A percentile compares a stretch with the other conserved stretches of the same genome.
Conservation (phyloP, 2,329 filamentous ascomycete species). For the Alternaria gaisen region DNA sequence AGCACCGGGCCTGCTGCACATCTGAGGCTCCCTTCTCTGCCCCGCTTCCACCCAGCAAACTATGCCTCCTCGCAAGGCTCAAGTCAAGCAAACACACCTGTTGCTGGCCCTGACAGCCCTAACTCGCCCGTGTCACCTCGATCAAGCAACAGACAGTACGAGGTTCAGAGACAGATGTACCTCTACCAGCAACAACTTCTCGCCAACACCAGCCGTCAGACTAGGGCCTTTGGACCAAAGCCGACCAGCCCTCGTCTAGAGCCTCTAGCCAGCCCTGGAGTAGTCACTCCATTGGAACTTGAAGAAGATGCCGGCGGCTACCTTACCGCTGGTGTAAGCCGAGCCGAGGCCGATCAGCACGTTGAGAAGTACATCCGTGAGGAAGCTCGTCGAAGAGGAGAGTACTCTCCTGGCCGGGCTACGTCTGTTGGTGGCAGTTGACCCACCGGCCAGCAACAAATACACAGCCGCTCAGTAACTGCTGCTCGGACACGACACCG, state of each 20-base stretch:
- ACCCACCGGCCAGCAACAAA: slow-evolving; percentile 29
- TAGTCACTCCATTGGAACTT: slow-evolving; percentile 62
- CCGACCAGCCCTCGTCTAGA: slow-evolving; percentile 59
- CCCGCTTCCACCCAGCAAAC: slow-evolving; percentile 63
- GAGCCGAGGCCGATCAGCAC: slow-evolving; percentile 50
- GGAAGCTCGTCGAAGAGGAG: slow-evolving; percentile 52
- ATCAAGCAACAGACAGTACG: slow-evolving; percentile 53
- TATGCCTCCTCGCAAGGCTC: slow-evolving; percentile 54
- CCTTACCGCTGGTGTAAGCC: slow-evolving; percentile 55
- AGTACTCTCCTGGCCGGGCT: slow-evolving; percentile 42
- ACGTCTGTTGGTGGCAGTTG: slow-evolving; percentile 44
- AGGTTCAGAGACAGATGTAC: slow-evolving; percentile 60
- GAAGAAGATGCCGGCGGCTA: slow-evolving; percentile 55
- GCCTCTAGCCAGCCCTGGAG: slow-evolving; percentile 61
- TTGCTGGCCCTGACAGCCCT: slow-evolving; percentile 52
- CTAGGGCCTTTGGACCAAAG: slow-evolving; percentile 39
- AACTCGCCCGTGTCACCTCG: slow-evolving; percentile 57
- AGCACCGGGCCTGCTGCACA: slow-evolving; percentile 46
- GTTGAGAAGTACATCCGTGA: slow-evolving; percentile 59
- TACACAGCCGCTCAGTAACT: slow-evolving; percentile 9
- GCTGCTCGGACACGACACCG: slow-evolving; percentile 4
- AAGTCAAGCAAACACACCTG: slow-evolving; percentile 49
- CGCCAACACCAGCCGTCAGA: slow-evolving; percentile 40
- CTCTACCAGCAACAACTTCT: slow-evolving; percentile 58
- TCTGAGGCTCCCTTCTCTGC: slow-evolving; percentile 59